These are phyloP conservation scores for Triadica sebifera DNA, from an alignment of 345 rosid genomes.

Conservation along the genomic window DNA sequence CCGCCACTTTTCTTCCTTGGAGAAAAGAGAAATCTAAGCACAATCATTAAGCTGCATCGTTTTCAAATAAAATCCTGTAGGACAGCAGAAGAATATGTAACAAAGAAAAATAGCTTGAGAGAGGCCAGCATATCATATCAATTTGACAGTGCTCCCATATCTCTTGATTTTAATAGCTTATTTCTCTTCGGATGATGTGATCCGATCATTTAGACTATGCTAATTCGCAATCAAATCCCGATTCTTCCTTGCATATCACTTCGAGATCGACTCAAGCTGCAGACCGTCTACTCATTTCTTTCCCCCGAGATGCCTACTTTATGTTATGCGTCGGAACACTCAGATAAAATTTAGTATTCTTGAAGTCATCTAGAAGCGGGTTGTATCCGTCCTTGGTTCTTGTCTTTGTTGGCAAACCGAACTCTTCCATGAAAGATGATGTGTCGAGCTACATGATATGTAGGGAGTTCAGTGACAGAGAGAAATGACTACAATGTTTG, in stretches of 20 bases:
- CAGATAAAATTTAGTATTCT: conserved; percentile 82
- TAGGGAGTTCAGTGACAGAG: conserved; percentile 1
- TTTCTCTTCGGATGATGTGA: conserved; percentile 10
- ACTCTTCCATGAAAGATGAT: conserved; percentile 92
- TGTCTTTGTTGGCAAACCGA: conserved; percentile 81
- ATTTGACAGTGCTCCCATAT: background rate
- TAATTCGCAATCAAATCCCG: background rate
- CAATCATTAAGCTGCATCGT: background rate
- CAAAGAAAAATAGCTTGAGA: background rate
- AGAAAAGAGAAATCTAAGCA: conserved; percentile 8
- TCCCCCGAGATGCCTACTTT: conserved; percentile 28
- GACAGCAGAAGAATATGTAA: background rate
- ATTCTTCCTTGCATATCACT: conserved; percentile 4
- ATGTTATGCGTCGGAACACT: conserved; percentile 94
- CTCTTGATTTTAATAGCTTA: background rate
- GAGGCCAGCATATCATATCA: background rate
- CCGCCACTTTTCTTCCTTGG: background rate
- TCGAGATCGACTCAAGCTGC: background rate
- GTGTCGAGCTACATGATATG: conserved; percentile 60
- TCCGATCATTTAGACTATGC: background rate
- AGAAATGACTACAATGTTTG: background rate
- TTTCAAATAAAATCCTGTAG: background rate
- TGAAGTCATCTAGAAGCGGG: conserved; percentile 92
- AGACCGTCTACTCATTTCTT: background rate
- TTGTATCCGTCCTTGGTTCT: conserved; percentile 91